Base-by-base conservation (phyloP, 306 rosid species). In the Parietaria judaica region DNA sequence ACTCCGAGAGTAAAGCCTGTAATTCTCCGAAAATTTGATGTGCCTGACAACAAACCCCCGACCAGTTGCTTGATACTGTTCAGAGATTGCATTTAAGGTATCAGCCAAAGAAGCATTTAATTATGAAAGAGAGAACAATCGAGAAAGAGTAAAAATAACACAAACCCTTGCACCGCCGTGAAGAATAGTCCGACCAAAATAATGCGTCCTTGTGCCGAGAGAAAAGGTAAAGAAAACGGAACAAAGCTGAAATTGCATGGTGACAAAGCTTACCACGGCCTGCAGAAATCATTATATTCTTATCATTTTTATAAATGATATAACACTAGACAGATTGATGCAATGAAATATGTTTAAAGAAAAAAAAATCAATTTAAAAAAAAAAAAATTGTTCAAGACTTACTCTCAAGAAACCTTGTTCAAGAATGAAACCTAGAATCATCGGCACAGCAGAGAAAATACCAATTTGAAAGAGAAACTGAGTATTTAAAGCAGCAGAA, bases 151-250 rank as follows among this genome's bases (percentile, higher is more conserved):
- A 15, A 63, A 46, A 59, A 62, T 36, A 48, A 39, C 61, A 76
- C 92, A 54, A 65, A 88, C 98, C 96, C 84, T 82, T 51, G 98
- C 98, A 78, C 98, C 98, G 16, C 98, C 98, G 68, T 92, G 98
- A 74, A 88, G 96, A 75, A 92, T 83, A 45, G 98, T 88, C 70
- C 96, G 86, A 13, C 96, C 98, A 74, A 92, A 92, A 75, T 92
- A 92, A 77, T 92, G 98, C 50, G 98, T 82, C 74, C 61, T 78
- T 46, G 96, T 92, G 62, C 98, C 96, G 72, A 92, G 75, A 54
- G 95, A 88, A 74, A 92, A 92, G 37, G 98, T 92, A 79, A 92
- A 92, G 78, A 77, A 88, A 56, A 92, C 92, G 23, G 98, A 52
- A 74, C 95, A 88, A 63, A 92, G 95, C 79, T 92, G 98, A 58